Evolutionary conservation across 441 rosid species (phyloP).

Genomic region (Pelargonium fulgidum): DNA sequence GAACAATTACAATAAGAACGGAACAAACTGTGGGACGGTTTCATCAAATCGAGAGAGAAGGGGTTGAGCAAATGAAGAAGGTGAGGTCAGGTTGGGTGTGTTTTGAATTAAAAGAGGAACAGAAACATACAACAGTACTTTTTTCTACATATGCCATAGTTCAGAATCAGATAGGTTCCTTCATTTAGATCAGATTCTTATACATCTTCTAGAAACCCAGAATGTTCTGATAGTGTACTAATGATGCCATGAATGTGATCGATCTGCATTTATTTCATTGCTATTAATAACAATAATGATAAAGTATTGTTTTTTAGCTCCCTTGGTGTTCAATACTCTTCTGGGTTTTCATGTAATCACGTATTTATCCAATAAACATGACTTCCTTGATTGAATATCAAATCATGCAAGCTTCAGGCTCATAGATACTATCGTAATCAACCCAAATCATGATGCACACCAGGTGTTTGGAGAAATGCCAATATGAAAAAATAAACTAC

Average conservation of each 20-base stretch:
- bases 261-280: constrained; percentile 26
- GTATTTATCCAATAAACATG: background rate
- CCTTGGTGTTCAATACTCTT: background rate
- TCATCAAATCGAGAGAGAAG: background rate
- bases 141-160: constrained; percentile 21
- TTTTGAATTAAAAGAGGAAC: background rate
- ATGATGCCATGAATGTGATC: background rate
- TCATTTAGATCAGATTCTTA: constrained; percentile 25
- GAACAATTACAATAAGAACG: background rate
- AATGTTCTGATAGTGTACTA: constrained; percentile 21
- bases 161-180: constrained; percentile 21
- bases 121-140: background rate
- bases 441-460: constrained; percentile 2
- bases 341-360: constrained; percentile 7
- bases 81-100: background rate
- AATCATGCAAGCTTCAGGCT: background rate
- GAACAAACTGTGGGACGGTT: background rate
- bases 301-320: constrained; percentile 15
- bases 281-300: constrained; percentile 22
- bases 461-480: constrained; percentile 1
- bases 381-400: too few relatives aligned
- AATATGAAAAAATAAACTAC: background rate
- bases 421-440: background rate
- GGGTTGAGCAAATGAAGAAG: background rate
- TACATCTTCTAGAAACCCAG: constrained; percentile 20